Evolutionary conservation across 495 filamentous ascomycete genomes (phyloP).

Genomic region (Trichocladium antarcticum): DNA sequence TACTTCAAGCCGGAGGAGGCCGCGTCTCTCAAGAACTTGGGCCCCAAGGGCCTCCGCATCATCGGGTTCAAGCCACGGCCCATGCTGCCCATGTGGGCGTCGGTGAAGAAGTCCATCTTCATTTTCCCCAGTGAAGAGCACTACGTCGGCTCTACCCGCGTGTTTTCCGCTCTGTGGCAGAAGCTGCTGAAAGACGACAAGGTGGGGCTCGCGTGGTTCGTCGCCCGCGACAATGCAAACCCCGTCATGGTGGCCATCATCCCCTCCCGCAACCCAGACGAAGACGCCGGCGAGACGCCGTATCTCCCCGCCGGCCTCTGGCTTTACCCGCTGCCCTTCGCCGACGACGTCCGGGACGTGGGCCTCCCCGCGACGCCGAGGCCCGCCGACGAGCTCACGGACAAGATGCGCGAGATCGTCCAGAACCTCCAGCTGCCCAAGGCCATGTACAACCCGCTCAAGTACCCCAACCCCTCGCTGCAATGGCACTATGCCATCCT

Average conservation of each 20-base stretch:
- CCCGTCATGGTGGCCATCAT: slow-evolving; percentile 73
- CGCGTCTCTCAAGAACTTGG: slow-evolving; percentile 60
- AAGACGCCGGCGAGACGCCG: slow-evolving; percentile 50
- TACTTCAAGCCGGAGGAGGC: slow-evolving; percentile 76
- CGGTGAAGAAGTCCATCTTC: slow-evolving; percentile 72
- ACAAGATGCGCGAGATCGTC: slow-evolving; percentile 69
- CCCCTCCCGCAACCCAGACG: slow-evolving; percentile 55
- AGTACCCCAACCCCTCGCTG: slow-evolving; percentile 87
- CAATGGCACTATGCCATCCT: slow-evolving; percentile 98
- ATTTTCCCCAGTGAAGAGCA: slow-evolving; percentile 91
- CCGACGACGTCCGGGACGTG: slow-evolving; percentile 75
- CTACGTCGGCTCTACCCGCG: slow-evolving; percentile 79
- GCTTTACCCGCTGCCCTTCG: slow-evolving; percentile 79
- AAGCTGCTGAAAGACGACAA: slow-evolving; percentile 70
- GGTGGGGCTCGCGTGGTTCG: slow-evolving; percentile 79
- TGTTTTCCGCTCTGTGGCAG: slow-evolving; percentile 83
- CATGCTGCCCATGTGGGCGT: slow-evolving; percentile 73
- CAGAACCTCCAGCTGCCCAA: slow-evolving; percentile 86
- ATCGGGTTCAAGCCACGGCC: slow-evolving; percentile 85
- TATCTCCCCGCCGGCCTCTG: slow-evolving; percentile 76
- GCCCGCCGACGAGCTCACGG: slow-evolving; percentile 61
- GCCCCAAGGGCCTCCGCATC: slow-evolving; percentile 64
- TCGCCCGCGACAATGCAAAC: slow-evolving; percentile 65
- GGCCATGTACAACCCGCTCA: slow-evolving; percentile 66
- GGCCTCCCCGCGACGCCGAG: slow-evolving; percentile 38